Evolutionary conservation across 2,329 filamentous ascomycete species (phyloP).

Genomic region (Penicillium vulpinum): DNA sequence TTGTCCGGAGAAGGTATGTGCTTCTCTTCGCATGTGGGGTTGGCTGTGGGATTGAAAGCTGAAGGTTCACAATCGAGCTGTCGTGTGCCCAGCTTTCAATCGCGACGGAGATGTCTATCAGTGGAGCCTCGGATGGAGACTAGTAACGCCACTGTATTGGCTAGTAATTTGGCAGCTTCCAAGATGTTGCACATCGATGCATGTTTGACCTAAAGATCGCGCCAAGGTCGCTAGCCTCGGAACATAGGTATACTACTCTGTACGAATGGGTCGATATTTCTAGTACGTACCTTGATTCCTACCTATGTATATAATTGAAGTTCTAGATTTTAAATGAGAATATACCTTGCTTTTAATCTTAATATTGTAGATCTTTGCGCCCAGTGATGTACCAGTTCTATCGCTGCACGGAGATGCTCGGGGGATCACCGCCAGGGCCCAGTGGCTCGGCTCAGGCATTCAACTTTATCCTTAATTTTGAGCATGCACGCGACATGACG

Average conservation of each 20-base stretch:
- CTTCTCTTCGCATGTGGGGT: not conserved
- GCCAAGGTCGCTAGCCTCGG: not conserved
- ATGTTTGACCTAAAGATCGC: not conserved
- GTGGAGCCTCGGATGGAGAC: not conserved
- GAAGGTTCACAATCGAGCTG: not conserved
- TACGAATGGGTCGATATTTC: not conserved
- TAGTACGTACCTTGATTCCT: not conserved
- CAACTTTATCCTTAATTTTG: not conserved
- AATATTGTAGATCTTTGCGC: not conserved
- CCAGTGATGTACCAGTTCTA: not conserved
- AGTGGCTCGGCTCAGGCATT: not conserved
- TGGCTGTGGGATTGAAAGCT: not conserved
- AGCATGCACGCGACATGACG: not conserved
- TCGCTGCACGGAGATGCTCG: not conserved
- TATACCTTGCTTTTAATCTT: not conserved
- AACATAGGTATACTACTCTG: not conserved
- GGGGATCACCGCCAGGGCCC: not conserved
- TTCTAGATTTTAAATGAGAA: not conserved
- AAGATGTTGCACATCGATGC: not conserved
- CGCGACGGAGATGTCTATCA: not conserved
- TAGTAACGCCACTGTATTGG: conserved; percentile 2
- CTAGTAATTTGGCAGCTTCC: not conserved
- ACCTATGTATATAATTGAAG: not conserved
- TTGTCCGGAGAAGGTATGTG: not conserved
- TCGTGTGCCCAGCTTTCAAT: not conserved